Evolutionary conservation across 2,329 filamentous ascomycete genomes (phyloP), one percentile per base, ranked within the genome.

Genomic region (Pseudogymnoascus verrucosus): DNA sequence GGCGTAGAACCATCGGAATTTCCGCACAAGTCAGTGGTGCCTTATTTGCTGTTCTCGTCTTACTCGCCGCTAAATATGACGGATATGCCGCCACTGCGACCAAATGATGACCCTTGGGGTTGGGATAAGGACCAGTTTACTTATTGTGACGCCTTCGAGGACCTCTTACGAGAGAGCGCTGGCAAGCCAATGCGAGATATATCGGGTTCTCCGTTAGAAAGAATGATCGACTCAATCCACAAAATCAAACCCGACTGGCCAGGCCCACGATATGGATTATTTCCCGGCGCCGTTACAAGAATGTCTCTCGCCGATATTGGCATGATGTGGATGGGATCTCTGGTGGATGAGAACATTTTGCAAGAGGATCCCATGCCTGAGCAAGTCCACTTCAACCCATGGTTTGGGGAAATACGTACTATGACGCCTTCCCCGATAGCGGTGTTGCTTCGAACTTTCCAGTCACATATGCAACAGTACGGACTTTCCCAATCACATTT

Each of bases 41-140:
- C 72, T 16, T 74, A 73, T 60, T 60, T 74, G 4, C n/a, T 73
- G 4, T 70, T 71, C 34, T 74, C 72, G 1, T 65, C 69, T 26
- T 74, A 74, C 57, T 74, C 72, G 5, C 72, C 72, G 1, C 31
- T 74, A 0, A 66, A 62, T 31, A 63, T 74, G 23, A 63, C 65
- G 4, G 37, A 59, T 5, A 39, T 54, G 16, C 60, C 63, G 14
- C 12, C 44, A 60, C 4, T 36, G 51, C 12, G 37, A 59, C 36
- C 11, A n/a, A 23, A n/a, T 23, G 36, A 31, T 12, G 36, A 21
- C 14, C 11, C 7, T 10, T 28, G 19, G 12, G 12, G 21, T 8
- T 6, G 19, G 8, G 21, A 37, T 28, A 44, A 64, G n/a, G 64
- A 67, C 26, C 8, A 65, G 3, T 69, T 72, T 36, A 65, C 66